Conservation (phyloP, 306 rosid genomes). For the Sechiopsis laciniata region DNA sequence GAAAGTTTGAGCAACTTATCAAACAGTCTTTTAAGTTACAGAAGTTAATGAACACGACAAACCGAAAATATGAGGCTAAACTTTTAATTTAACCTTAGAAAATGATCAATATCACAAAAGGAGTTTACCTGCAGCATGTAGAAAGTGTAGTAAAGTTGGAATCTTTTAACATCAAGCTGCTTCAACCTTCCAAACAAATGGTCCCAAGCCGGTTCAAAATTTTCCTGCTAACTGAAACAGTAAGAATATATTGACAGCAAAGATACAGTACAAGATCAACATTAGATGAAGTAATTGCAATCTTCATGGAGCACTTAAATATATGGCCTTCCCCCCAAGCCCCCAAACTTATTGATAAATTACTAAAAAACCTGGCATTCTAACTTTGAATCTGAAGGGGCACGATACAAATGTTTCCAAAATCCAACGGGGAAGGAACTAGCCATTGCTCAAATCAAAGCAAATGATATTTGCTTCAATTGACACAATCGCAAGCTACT, state of each 20-base stretch:
- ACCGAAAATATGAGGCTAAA: too few species aligned
- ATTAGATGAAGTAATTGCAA: background rate
- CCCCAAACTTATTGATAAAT: background rate
- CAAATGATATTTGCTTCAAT: background rate
- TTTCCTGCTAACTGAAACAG: background rate
- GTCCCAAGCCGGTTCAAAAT: background rate
- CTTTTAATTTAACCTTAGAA: background rate
- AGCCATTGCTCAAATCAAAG: background rate
- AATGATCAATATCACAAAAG: background rate
- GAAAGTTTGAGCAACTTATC: too few species aligned
- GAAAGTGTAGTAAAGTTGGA: background rate
- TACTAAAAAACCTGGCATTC: background rate
- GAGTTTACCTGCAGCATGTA: background rate
- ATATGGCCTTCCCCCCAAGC: background rate
- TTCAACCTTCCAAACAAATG: background rate
- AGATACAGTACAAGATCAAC: background rate
- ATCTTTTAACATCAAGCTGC: background rate
- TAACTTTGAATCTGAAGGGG: background rate
- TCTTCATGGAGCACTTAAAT: background rate
- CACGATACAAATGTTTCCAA: background rate
- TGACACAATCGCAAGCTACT: background rate
- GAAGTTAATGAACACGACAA: too few species aligned
- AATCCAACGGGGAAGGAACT: background rate
- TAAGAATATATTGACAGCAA: constrained; percentile 4
- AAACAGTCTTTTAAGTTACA: too few species aligned